Evolutionary conservation across 2,329 filamentous ascomycete genomes (phyloP).

Genomic region (Microsporum ferrugineum): DNA sequence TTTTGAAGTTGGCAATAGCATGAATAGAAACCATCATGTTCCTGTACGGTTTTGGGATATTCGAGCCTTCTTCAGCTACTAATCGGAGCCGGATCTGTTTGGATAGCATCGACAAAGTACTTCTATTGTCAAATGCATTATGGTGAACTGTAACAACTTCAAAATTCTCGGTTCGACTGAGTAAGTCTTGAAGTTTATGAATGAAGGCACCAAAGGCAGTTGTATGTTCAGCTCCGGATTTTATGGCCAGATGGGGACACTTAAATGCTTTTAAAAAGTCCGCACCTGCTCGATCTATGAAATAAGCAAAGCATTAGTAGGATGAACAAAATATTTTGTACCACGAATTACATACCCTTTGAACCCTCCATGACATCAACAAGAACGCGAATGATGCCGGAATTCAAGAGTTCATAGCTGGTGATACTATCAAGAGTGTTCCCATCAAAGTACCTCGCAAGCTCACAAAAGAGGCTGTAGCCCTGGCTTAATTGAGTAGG

Average conservation of each 20-base stretch:
- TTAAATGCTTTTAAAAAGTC: constrained; percentile 90
- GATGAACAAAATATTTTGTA: constrained; percentile 2
- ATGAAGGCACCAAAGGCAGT: constrained; percentile 86
- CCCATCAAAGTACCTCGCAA: constrained; percentile 77
- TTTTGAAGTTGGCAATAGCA: constrained; percentile 95
- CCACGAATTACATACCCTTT: constrained; percentile 30
- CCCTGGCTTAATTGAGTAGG: constrained; percentile 37
- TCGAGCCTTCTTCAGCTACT: constrained; percentile 58
- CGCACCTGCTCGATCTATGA: constrained; percentile 51
- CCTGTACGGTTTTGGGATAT: constrained; percentile 69
- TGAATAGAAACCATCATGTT: constrained; percentile 99
- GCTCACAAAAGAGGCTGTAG: constrained; percentile 55
- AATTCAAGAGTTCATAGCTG: constrained; percentile 85
- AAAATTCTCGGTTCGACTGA: constrained; percentile 95
- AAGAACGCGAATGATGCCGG: constrained; percentile 74
- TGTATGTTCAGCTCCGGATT: constrained; percentile 43
- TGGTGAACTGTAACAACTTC: constrained; percentile 92
- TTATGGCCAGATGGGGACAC: constrained; percentile 51
- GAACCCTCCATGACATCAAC: constrained; percentile 70
- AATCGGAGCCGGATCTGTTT: constrained; percentile 88
- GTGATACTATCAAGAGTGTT: constrained; percentile 88
- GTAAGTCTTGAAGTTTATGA: constrained; percentile 86
- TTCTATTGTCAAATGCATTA: constrained; percentile 42
- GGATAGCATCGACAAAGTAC: constrained; percentile 86
- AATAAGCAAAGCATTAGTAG: background rate